Base-by-base conservation (phyloP, 148 eudicot genomes). In the Cornus suecica region DNA sequence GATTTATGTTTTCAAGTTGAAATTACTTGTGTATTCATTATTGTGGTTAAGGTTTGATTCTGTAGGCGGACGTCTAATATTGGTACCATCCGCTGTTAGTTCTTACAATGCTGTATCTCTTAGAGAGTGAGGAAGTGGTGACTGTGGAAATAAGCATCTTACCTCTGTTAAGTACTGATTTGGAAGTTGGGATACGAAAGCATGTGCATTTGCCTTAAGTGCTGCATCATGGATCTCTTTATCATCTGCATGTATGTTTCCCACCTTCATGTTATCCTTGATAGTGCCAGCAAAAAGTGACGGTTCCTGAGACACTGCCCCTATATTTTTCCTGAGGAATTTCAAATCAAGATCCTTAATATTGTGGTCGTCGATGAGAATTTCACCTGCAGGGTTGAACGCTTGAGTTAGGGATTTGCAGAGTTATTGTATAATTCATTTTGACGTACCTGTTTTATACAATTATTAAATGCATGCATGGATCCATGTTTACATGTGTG, bases 271-370 rank as follows among this genome's bases (percentile, higher is more conserved):
- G 75, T 86, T 86, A 28, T 86, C 84, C 69, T 74, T 79, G 74
- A 83, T 83, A 63, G 80, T 83, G 31, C 88, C 88, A 51, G 84
- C 61, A 83, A 86, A 86, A n/a, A 86, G 86, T 30, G 88, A 76
- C 61, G 88, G 88, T 76, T 86, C 88, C 77, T 86, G 88, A 11
- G 88, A 86, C 80, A 86, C 88, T 60, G 81, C 74, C 73, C 86
- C 88, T 32, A 86, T 63, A 67, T 81, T 86, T 81, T 78, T 79
- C 86, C 88, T 80, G 32, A 86, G 84, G 76, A 69, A 83, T 79
- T 79, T 83, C 75, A 86, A 71, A 67, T 83, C 84, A 32, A 86
- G 83, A 71, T 86, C 86, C 78, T 81, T 83, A 65, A 86, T 81
- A 29, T 83, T 74, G 75, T 83, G 84, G 74, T 74, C 66, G 84